Conservation (phyloP, 352 stramenopile species). For the Phytophthora palmivora region DNA sequence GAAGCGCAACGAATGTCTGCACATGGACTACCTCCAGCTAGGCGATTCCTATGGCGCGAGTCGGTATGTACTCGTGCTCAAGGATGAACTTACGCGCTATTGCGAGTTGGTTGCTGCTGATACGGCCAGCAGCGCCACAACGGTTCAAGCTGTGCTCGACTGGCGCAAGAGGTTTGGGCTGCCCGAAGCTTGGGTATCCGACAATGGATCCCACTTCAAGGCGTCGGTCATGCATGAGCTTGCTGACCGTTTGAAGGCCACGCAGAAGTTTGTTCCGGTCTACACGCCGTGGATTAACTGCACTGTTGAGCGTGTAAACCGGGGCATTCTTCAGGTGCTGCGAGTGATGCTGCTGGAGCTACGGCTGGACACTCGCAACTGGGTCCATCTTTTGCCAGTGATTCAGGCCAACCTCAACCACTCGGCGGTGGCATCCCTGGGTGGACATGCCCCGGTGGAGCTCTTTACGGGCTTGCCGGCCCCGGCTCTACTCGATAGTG, state of each 20-base stretch:
- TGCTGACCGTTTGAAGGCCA: background rate
- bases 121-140: background rate
- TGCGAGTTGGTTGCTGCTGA: background rate
- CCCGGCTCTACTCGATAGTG: background rate
- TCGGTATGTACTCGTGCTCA: conserved; percentile 11
- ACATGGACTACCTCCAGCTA: conserved; percentile 14
- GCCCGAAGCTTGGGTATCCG: background rate
- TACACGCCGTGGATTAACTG: conserved; percentile 10
- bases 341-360: conserved; percentile 7
- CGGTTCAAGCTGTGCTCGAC: background rate
- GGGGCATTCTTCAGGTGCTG: conserved; percentile 11
- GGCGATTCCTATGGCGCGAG: conserved; percentile 6
- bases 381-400: conserved; percentile 7
- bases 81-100: conserved; percentile 11
- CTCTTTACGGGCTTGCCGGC: background rate
- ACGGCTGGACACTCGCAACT: conserved; percentile 10
- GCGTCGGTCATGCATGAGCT: background rate
- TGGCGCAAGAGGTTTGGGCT: conserved; percentile 7
- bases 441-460: conserved; percentile 7
- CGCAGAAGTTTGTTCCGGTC: background rate
- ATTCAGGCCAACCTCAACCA: conserved; percentile 14
- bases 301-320: conserved; percentile 7
- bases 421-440: background rate
- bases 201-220: conserved; percentile 10
- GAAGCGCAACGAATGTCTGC: conserved; percentile 3